Percentiles rank a stretch among this genome's conserved stretches.
phyloP scores from a whole-genome alignment of 2,329 filamentous ascomycete species.

The Xylaria sp. region DNA sequence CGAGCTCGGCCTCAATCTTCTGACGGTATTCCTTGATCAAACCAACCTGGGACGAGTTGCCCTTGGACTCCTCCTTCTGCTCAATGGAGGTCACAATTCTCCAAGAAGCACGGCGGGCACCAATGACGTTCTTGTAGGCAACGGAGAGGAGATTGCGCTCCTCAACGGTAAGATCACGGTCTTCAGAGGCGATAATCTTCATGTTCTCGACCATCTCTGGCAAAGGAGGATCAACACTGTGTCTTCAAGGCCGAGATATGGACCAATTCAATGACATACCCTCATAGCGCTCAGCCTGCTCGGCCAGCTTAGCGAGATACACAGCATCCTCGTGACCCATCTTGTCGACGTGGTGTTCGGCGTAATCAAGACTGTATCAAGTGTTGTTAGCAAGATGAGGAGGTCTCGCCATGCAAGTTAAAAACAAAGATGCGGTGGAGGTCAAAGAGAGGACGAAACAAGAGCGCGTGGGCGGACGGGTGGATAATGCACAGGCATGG shows the following conservation, averaged over 20 bases:
- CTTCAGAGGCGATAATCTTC: slow-evolving; percentile 94
- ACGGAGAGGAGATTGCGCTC: slow-evolving; percentile 98
- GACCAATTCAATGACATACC: slow-evolving; percentile 62
- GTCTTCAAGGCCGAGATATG: slow-evolving; percentile 2
- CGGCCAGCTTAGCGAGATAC: slow-evolving; percentile 99
- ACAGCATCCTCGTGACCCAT: slow-evolving; percentile 99
- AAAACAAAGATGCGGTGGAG: slow-evolving; percentile 26
- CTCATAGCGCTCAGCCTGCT: slow-evolving; percentile 99
- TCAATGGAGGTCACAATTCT: slow-evolving; percentile 99
- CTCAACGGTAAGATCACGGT: slow-evolving; percentile 84
- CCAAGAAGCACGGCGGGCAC: slow-evolving; percentile 97
- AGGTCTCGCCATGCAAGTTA: not conserved
- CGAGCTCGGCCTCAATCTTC: slow-evolving; percentile 97
- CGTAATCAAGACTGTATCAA: slow-evolving; percentile 27
- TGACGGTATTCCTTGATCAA: slow-evolving; percentile 98
- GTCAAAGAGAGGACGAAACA: slow-evolving; percentile 22
- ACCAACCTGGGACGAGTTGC: slow-evolving; percentile 86
- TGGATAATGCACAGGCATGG: not conserved
- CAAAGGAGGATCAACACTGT: slow-evolving; percentile 29
- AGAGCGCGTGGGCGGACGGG: slow-evolving; percentile 18
- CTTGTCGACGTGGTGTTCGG: slow-evolving; percentile 55
- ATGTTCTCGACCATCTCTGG: slow-evolving; percentile 99
- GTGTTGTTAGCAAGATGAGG: slow-evolving; percentile 20
- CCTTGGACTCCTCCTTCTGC: slow-evolving; percentile 99
- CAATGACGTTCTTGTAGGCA: slow-evolving; percentile 99